These are phyloP conservation scores for Trametes coccinea DNA, from an alignment of 768 basidiomycete genomes.

Conservation along the genomic window DNA sequence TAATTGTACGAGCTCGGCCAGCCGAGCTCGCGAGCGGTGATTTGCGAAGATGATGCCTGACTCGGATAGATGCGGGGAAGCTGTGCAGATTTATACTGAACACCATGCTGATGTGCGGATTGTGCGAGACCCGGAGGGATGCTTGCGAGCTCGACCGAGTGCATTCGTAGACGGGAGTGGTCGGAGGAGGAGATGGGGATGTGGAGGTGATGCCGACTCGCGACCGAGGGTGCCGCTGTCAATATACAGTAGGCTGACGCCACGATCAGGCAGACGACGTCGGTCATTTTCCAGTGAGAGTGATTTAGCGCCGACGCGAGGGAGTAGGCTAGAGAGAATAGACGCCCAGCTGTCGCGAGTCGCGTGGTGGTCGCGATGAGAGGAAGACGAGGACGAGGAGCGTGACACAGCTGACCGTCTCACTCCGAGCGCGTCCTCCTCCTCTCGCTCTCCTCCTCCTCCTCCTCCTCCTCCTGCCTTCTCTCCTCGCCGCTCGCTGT, in stretches of 20 bases:
- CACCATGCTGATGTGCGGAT: not conserved
- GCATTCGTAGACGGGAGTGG: too few relatives aligned
- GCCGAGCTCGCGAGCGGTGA: too few relatives aligned
- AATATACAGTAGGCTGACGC: not conserved
- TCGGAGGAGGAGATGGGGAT: not conserved
- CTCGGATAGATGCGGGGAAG: not conserved
- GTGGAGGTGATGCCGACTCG: too few relatives aligned
- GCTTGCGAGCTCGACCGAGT: too few relatives aligned
- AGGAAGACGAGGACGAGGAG: not conserved
- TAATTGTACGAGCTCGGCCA: too few relatives aligned
- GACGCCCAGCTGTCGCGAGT: not conserved
- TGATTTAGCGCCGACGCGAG: not conserved
- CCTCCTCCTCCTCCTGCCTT: not conserved
- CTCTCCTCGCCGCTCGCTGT: not conserved
- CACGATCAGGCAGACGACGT: not conserved
- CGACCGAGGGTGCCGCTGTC: not conserved
- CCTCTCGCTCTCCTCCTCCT: not conserved
- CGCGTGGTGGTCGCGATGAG: slow-evolving; percentile 9
- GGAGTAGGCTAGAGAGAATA: not conserved
- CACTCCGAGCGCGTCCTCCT: not conserved
- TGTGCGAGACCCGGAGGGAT: not conserved
- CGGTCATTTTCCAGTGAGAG: not conserved
- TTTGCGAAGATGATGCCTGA: not conserved
- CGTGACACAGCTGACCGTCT: too few relatives aligned
- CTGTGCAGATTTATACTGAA: not conserved